A percentile compares a stretch with the other conserved stretches of the same genome.
These are phyloP conservation scores for Chlamydomonas asymmetrica DNA, from an alignment of 139 green algal genomes.

Conservation along the genomic window DNA sequence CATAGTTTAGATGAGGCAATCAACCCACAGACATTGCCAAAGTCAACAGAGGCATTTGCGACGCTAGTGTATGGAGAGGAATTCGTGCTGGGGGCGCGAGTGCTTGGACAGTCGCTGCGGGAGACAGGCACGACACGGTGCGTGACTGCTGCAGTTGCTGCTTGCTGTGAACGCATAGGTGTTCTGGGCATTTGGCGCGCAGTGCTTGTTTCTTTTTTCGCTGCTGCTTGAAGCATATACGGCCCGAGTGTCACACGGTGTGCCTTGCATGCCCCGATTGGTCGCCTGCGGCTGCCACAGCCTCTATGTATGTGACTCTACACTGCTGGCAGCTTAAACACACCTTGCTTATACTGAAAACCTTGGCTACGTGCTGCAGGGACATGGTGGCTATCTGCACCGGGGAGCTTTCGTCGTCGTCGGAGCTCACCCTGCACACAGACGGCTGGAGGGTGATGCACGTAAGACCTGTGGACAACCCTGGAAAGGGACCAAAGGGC, in stretches of 20 bases:
- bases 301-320: no score
- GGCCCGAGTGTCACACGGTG: no score
- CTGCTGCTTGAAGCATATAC: no score
- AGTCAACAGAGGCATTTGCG: conserved; percentile 52
- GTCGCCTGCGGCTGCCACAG: no score
- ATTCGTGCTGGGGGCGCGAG: conserved; percentile 61
- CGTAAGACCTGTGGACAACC: conserved; percentile 55
- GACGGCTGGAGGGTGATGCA: conserved; percentile 63
- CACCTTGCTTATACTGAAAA: no score
- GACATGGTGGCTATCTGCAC: conserved; percentile 59
- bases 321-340: no score
- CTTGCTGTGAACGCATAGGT: no score
- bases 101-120: conserved; percentile 64
- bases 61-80: conserved; percentile 66
- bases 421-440: conserved; percentile 27
- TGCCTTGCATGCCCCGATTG: no score
- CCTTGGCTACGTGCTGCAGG: conserved; percentile 33
- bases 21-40: conserved; percentile 1
- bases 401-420: conserved; percentile 27
- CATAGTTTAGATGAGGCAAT: no score
- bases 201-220: no score
- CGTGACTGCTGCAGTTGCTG: no score
- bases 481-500: conserved; percentile 42
- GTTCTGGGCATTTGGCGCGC: no score
- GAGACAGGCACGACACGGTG: conserved; percentile 49